These are phyloP conservation scores for Aspergillus bridgeri DNA, from an alignment of 495 filamentous ascomycete species.

Conservation along the genomic window DNA sequence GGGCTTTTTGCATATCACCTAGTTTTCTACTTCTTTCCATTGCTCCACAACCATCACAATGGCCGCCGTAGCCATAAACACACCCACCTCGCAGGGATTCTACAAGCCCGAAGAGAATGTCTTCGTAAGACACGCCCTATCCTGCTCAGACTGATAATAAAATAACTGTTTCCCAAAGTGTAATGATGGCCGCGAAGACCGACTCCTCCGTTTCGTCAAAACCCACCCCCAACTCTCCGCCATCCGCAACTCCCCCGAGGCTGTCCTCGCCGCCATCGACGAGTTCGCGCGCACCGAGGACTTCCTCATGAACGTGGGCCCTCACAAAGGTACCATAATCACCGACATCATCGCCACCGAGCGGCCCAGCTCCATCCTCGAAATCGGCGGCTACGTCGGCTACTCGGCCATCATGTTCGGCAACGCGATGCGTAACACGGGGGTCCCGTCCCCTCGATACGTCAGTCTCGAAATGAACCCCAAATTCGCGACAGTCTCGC, in stretches of 20 bases:
- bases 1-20: too few species aligned
- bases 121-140: constrained; percentile 13
- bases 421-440: constrained; percentile 47
- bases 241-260: constrained; percentile 52
- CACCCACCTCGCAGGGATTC: background rate
- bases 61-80: background rate
- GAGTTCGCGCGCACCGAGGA: constrained; percentile 56
- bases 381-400: constrained; percentile 71
- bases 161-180: too few species aligned
- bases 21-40: background rate
- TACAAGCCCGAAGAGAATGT: constrained; percentile 13
- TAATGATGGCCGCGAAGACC: constrained; percentile 67
- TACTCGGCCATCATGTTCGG: constrained; percentile 67
- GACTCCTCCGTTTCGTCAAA: constrained; percentile 61
- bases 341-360: constrained; percentile 52
- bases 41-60: background rate
- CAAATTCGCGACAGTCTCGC: constrained; percentile 54
- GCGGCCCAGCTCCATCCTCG: constrained; percentile 60
- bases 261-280: constrained; percentile 63
- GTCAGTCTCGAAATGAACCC: constrained; percentile 59
- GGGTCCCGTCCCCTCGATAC: constrained; percentile 43
- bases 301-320: constrained; percentile 66
- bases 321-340: constrained; percentile 62
- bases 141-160: too few species aligned
- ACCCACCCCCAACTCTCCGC: constrained; percentile 42